phyloP scores from a whole-genome alignment of 1,284 basidiomycete genomes.

The Wolfiporia cocos region DNA sequence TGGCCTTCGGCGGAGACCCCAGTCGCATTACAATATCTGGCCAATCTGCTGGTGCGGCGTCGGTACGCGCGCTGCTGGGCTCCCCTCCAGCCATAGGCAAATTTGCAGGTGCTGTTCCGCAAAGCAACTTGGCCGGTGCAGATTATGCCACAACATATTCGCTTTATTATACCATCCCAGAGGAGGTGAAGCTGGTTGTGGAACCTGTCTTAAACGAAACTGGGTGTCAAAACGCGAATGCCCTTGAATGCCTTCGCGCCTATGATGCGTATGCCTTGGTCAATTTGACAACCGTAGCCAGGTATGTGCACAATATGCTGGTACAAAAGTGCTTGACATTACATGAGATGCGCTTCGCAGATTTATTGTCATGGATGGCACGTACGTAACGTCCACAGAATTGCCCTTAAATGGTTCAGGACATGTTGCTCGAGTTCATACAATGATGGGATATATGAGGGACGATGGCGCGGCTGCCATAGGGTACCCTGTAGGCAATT shows the following conservation, averaged over 20 bases:
- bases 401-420: conserved; percentile 33
- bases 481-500: conserved; percentile 18
- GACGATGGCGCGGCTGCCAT: conserved; percentile 33
- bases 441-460: conserved; percentile 40
- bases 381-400: conserved; percentile 30
- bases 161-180: conserved; percentile 30
- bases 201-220: conserved; percentile 29
- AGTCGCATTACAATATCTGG: conserved; percentile 33
- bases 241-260: conserved; percentile 27
- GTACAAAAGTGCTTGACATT: conserved; percentile 6
- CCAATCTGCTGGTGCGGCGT: conserved; percentile 33
- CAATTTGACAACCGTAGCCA: conserved; percentile 26
- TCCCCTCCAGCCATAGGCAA: conserved; percentile 37
- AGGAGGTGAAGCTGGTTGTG: conserved; percentile 25
- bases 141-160: conserved; percentile 37
- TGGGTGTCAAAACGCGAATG: conserved; percentile 20
- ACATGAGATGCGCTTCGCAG: conserved; percentile 15
- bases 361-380: conserved; percentile 40
- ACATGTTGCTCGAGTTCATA: conserved; percentile 34
- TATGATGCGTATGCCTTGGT: conserved; percentile 28
- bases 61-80: conserved; percentile 35
- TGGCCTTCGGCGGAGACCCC: conserved; percentile 30
- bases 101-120: conserved; percentile 39
- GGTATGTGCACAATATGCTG: conserved; percentile 14
- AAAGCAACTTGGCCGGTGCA: conserved; percentile 42